Base-by-base conservation (phyloP, 1,284 basidiomycete genomes). In the Mrakiaceae sp. region DNA sequence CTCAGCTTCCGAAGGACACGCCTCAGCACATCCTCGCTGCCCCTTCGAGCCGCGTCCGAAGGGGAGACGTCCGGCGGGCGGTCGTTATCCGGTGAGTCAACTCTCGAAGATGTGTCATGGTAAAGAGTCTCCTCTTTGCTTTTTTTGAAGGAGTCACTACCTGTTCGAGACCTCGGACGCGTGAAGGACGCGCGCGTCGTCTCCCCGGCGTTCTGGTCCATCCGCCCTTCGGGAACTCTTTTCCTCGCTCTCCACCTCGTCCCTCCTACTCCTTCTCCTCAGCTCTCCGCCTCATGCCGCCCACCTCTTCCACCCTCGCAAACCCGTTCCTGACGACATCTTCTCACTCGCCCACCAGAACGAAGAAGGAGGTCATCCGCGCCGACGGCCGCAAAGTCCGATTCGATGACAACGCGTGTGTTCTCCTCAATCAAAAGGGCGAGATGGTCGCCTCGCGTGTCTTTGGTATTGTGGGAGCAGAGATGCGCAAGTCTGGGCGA, bases 331-430 rank as follows among this genome's bases (percentile, higher is more conserved):
- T 51, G 49, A 11, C 11, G 10, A 56, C 27, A n/a, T 11, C 44
- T 40, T 48, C 52, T 58, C 53, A 58, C 44, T 49, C 48, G 54
- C 9, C n/a, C 16, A 47, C 27, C 40, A 58, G 47, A 16, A 63
- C 65, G 4, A 50, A 85, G 71, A 94, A 93, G 76, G 77, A 85
- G 56, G 85, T 88, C 9, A 81, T 84, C 53, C 79, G 91, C 72
- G 87, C 91, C n/a, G 92, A 96, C 75, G 93, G 92, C 4, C 82
- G 89, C 11, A 81, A 84, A 69, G 81, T 94, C 71, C 83, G 90
- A 60, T 98, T 98, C 77, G 96, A 98, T 78, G 96, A 98, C 81
- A 98, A 98, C 73, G 96, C 96, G 0, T 94, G 87, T 47, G 93
- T 98, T 1, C 79, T 98, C 44, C 77, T 99, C 67, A 98, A 99